Conservation (phyloP, 1,284 basidiomycete species). For the Fomitopsis pinicola region DNA sequence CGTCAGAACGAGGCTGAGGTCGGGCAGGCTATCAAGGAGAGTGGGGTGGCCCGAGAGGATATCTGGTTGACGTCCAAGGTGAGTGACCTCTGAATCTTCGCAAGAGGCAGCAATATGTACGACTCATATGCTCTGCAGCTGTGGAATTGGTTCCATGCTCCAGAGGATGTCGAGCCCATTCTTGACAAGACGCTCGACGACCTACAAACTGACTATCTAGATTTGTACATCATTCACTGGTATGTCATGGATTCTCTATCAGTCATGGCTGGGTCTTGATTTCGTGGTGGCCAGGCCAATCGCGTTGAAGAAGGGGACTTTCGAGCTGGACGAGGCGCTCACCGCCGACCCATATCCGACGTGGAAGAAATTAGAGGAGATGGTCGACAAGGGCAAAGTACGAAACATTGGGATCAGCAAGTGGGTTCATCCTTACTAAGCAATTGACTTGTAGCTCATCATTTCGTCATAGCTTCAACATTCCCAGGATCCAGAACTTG, state of each 20-base stretch:
- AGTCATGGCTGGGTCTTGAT: too few species aligned
- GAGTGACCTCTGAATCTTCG: slow-evolving; percentile 2
- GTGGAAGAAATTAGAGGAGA: slow-evolving; percentile 80
- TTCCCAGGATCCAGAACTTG: slow-evolving; percentile 50
- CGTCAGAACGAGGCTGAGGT: slow-evolving; percentile 50
- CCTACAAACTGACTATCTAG: slow-evolving; percentile 75
- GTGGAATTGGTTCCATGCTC: slow-evolving; percentile 66
- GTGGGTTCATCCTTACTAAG: slow-evolving; percentile 29
- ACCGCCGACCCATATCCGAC: slow-evolving; percentile 75
- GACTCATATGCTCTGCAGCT: slow-evolving; percentile 34
- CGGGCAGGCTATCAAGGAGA: slow-evolving; percentile 38
- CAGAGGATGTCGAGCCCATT: slow-evolving; percentile 60
- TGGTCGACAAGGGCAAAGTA: slow-evolving; percentile 75
- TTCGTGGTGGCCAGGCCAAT: slow-evolving; percentile 44
- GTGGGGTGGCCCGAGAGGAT: slow-evolving; percentile 35
- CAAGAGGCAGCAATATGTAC: too few species aligned
- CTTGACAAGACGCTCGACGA: slow-evolving; percentile 65
- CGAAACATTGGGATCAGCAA: slow-evolving; percentile 84
- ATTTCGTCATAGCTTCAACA: slow-evolving; percentile 46
- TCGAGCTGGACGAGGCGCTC: slow-evolving; percentile 52
- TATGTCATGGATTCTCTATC: slow-evolving; percentile 27
- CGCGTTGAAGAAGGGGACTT: slow-evolving; percentile 60
- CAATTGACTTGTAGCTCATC: slow-evolving; percentile 4
- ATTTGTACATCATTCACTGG: slow-evolving; percentile 84
- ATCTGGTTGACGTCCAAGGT: slow-evolving; percentile 50